A percentile compares a stretch with the other conserved stretches of the same genome.
These are phyloP conservation scores for Glycine soja DNA, from an alignment of 306 rosid genomes.

Conservation along the genomic window DNA sequence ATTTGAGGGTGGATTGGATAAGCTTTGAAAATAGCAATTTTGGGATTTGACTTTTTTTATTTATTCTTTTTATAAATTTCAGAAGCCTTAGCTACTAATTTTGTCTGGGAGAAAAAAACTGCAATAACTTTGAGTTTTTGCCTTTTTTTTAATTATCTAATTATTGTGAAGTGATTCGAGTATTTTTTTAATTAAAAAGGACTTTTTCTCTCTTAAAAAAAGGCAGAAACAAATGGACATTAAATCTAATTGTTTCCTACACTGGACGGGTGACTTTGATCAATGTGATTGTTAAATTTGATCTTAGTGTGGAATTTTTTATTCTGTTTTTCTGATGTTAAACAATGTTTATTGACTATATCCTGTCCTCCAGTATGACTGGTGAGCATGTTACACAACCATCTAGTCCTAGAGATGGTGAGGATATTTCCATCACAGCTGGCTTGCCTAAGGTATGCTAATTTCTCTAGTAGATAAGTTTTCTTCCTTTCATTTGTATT, in stretches of 20 bases:
- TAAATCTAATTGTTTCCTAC: constrained; percentile 4
- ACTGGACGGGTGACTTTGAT: constrained; percentile 15
- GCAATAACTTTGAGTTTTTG: background rate
- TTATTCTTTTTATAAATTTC: background rate
- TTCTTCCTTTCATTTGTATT: too few relatives aligned
- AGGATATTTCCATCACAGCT: constrained; percentile 72
- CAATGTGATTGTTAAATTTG: constrained; percentile 5
- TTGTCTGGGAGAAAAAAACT: background rate
- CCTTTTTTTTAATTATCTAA: background rate
- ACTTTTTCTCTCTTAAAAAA: background rate
- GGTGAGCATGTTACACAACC: constrained; percentile 80
- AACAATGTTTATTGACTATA: constrained; percentile 18
- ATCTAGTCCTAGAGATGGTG: constrained; percentile 97
- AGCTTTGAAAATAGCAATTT: background rate
- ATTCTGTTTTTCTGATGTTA: constrained; percentile 12
- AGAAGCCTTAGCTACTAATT: background rate
- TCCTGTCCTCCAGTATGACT: constrained; percentile 74
- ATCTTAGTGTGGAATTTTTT: constrained; percentile 19
- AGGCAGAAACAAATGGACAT: background rate
- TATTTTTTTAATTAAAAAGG: background rate
- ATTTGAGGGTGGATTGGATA: background rate
- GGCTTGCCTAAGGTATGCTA: constrained; percentile 82
- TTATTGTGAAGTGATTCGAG: background rate
- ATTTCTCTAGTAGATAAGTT: too few relatives aligned
- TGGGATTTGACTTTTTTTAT: background rate